These are phyloP conservation scores for Mikania micrantha DNA, from an alignment of 129 eudicot genomes.

Conservation along the genomic window DNA sequence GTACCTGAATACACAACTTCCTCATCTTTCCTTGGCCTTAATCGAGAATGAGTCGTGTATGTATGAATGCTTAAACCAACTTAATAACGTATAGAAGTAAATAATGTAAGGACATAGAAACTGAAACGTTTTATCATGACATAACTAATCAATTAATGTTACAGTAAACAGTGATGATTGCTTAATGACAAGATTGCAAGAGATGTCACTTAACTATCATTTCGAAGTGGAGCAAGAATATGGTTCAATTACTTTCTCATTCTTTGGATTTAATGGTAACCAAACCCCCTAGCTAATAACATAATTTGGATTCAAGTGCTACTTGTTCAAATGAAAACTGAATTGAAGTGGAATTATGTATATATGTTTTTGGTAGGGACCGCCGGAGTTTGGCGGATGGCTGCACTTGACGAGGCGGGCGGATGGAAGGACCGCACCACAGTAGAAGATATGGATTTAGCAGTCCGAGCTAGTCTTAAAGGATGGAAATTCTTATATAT, in stretches of 20 bases:
- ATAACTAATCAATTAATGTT: background rate
- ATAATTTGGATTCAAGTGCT: background rate
- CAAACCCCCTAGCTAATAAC: no score
- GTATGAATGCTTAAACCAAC: no score
- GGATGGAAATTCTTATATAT: conserved; percentile 1
- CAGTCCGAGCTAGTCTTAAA: background rate
- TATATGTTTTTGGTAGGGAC: background rate
- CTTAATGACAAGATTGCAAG: background rate
- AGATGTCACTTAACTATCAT: conserved; percentile 4
- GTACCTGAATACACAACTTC: no score
- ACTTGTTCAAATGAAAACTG: background rate
- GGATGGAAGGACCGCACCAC: conserved; percentile 3
- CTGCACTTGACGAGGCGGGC: background rate
- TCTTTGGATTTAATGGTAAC: conserved; percentile 1
- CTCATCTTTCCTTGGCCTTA: no score
- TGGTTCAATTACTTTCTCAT: background rate
- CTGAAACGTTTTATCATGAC: no score
- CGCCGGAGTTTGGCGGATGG: background rate
- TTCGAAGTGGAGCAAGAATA: conserved; percentile 3
- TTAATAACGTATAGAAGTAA: no score
- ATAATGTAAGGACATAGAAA: no score
- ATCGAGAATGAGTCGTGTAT: no score
- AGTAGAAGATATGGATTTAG: conserved; percentile 3
- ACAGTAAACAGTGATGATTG: background rate
- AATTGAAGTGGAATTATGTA: background rate